Conservation (phyloP, 139 green algal genomes). For the Astrephomene gubernaculifera region DNA sequence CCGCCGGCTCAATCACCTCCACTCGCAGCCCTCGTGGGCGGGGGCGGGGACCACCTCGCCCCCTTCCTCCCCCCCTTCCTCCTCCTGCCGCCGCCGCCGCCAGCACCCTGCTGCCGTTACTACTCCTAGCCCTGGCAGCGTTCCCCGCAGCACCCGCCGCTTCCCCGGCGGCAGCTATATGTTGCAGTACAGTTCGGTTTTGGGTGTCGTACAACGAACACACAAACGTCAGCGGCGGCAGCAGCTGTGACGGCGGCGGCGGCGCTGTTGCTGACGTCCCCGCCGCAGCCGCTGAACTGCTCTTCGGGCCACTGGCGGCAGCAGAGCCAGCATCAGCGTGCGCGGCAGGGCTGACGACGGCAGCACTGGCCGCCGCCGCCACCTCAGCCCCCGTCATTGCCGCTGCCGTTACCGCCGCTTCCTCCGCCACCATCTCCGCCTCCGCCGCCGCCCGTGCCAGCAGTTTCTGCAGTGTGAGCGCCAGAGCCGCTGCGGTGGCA, state of each 20-base stretch:
- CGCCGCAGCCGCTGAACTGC: not conserved
- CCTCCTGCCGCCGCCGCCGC: not conserved
- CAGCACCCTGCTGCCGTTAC: not conserved
- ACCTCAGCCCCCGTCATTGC: no score
- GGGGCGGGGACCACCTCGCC: not conserved
- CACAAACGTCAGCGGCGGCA: conserved; percentile 12
- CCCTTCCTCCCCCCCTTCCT: not conserved
- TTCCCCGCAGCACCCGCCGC: not conserved
- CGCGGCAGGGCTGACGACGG: no score
- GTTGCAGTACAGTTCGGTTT: conserved; percentile 21
- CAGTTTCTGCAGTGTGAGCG: no score
- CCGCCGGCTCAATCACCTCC: conserved; percentile 23
- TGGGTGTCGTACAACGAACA: conserved; percentile 4
- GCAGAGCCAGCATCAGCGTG: no score
- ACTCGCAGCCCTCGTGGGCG: not conserved
- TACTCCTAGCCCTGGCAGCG: no score
- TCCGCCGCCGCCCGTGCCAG: no score
- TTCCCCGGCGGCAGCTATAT: not conserved
- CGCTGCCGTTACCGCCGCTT: no score
- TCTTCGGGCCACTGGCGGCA: not conserved
- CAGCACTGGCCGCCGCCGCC: no score
- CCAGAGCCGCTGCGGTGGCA: no score
- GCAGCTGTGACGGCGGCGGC: not conserved
- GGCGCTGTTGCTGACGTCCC: not conserved
- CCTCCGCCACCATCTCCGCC: no score